Base-by-base conservation (phyloP, 225 moss, liverwort and hornwort genomes). In the Marchantia polymorpha region DNA sequence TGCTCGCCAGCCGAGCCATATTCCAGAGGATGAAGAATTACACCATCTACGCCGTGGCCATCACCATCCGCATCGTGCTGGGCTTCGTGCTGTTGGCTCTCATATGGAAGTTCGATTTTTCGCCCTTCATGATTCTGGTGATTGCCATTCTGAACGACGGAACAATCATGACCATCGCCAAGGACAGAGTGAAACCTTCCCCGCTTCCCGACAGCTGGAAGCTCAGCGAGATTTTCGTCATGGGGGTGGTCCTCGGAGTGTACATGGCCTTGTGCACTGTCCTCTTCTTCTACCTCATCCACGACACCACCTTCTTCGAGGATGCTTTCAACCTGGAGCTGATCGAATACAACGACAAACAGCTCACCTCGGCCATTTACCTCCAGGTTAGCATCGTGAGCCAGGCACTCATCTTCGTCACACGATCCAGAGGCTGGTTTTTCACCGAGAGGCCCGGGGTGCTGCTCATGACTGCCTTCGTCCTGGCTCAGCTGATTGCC, bases 101-200 rank as follows among this genome's bases (percentile, higher is more conserved):
- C 39, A 82, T 85, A 50, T 85, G 85, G 85, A 82, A 85, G 63
- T 85, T 74, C 50, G 27, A 85, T 54, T 85, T 85, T 61, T 82
- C 82, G 0, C 85, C 85, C 0, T 86, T 86, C 73, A 86, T 86
- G 86, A 81, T 86, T 70, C 77, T 86, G 11, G 65, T 86, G n/a
- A 83, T 86, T 29, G 86, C 86, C 1, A 47, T 86, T 0, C 86
- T 86, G 25, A 86, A 86, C 63, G 86, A 86, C 29, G 86, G 86
- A 27, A 86, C 86, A 0, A 86, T 86, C 69, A 83, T 86, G 86
- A 86, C 86, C 46, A 86, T 86, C 19, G 81, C 86, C 52, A 83
- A 81, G 78, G 86, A 83, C 51, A 73, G 86, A 6, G 86, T 86
- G 22, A 83, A 69, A 60, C 69, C 83, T 13, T 86, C 83, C 52